phyloP scores from a whole-genome alignment of 2,329 filamentous ascomycete species.

The Pseudogymnoascus sp. region DNA sequence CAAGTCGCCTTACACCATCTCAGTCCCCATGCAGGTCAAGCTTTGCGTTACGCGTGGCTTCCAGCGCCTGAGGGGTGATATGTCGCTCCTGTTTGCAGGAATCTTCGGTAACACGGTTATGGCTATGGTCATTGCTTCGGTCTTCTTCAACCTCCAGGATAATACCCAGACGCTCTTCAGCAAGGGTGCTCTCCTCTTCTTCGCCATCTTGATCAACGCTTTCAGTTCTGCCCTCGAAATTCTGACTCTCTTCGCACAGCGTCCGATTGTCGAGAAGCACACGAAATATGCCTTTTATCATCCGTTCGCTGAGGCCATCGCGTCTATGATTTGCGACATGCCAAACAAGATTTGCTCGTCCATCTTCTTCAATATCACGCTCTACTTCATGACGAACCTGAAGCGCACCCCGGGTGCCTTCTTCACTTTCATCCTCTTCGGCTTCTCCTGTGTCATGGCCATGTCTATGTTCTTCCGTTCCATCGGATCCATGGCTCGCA shows the following conservation, averaged over 20 bases:
- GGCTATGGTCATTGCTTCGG: slow-evolving; percentile 53
- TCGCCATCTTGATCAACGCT: slow-evolving; percentile 58
- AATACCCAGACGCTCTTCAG: slow-evolving; percentile 52
- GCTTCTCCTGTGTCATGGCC: slow-evolving; percentile 31
- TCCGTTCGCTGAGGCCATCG: slow-evolving; percentile 79
- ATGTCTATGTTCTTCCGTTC: slow-evolving; percentile 83
- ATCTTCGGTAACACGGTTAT: slow-evolving; percentile 34
- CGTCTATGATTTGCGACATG: slow-evolving; percentile 79
- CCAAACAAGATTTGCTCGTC: slow-evolving; percentile 72
- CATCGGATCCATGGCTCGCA: slow-evolving; percentile 66
- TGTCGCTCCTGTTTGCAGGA: slow-evolving; percentile 54
- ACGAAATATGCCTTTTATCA: slow-evolving; percentile 80
- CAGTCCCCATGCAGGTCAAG: slow-evolving; percentile 63
- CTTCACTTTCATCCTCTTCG: slow-evolving; percentile 60
- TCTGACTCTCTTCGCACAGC: slow-evolving; percentile 76
- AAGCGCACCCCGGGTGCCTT: slow-evolving; percentile 58
- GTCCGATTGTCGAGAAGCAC: slow-evolving; percentile 89
- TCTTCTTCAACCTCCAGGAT: slow-evolving; percentile 54
- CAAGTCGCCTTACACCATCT: slow-evolving; percentile 76
- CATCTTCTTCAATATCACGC: slow-evolving; percentile 66
- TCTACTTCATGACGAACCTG: slow-evolving; percentile 85
- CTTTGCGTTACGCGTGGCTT: slow-evolving; percentile 79
- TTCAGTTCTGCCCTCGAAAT: slow-evolving; percentile 60
- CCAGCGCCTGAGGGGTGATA: slow-evolving; percentile 66
- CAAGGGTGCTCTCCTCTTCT: slow-evolving; percentile 58